Evolutionary conservation across 176 grass and related monocot species (phyloP).

Genomic region (Bonia amplexicaulis): DNA sequence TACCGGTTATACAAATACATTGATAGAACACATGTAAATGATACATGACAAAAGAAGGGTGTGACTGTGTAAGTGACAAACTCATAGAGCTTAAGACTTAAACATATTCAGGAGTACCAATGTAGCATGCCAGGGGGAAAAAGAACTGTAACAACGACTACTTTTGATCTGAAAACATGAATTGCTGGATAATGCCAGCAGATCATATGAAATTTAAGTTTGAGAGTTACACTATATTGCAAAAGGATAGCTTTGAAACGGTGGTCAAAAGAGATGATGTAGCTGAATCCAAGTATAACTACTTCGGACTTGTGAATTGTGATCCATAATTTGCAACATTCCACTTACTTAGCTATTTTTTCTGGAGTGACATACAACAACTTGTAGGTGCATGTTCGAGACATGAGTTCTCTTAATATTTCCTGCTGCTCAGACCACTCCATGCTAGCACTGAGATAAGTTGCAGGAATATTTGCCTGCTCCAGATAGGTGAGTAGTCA

Average conservation of each 20-base stretch:
- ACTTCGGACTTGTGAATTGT: neutral
- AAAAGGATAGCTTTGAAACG: constrained; percentile 3
- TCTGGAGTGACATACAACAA: constrained; percentile 93
- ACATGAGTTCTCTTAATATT: constrained; percentile 64
- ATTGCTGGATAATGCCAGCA: constrained; percentile 5
- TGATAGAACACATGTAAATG: neutral
- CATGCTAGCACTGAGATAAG: constrained; percentile 79
- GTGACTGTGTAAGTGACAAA: neutral
- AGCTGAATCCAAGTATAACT: neutral
- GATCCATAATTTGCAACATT: neutral
- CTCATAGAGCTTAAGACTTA: neutral
- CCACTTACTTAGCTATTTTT: constrained; percentile 95
- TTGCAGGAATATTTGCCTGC: constrained; percentile 85
- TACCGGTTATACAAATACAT: constrained; percentile 11
- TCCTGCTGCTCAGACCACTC: constrained; percentile 82
- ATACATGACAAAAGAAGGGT: neutral
- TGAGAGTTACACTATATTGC: neutral
- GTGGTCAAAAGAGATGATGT: constrained; percentile 1
- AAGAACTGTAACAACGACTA: neutral
- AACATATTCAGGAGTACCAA: neutral
- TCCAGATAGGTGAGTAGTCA: constrained; percentile 9
- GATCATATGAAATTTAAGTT: constrained; percentile 3
- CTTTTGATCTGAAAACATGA: neutral
- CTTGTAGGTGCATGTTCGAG: constrained; percentile 63
- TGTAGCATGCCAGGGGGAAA: neutral